Evolutionary conservation across 768 basidiomycete genomes (phyloP).

Genomic region (Ephemerocybe angulata): DNA sequence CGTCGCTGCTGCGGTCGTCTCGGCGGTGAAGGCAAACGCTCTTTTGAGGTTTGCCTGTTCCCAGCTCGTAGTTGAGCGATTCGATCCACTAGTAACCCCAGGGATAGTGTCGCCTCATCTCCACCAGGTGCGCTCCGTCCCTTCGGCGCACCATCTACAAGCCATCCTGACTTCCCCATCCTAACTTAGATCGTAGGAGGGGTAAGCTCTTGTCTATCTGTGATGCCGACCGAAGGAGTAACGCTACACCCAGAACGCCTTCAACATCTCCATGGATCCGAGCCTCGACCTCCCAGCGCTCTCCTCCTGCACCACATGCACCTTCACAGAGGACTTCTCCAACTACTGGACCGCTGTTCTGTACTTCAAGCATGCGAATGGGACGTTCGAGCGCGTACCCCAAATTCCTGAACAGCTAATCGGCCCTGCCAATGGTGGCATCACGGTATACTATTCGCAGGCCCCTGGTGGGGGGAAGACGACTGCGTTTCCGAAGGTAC

Average conservation of each 20-base stretch:
- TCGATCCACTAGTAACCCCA: not conserved
- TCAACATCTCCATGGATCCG: constrained; percentile 18
- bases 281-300: constrained; percentile 14
- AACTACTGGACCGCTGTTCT: constrained; percentile 22
- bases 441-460: constrained; percentile 22
- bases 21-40: constrained; percentile 6
- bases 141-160: not conserved
- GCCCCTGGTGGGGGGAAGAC: constrained; percentile 9
- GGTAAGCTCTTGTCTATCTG: constrained; percentile 4
- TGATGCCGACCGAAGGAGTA: no score
- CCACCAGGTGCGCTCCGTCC: constrained; percentile 10
- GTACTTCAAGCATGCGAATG: constrained; percentile 20
- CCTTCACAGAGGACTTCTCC: constrained; percentile 18
- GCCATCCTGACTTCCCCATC: not conserved
- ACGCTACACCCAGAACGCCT: no score
- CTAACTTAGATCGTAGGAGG: constrained; percentile 11
- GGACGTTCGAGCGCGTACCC: constrained; percentile 17
- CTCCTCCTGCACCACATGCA: constrained; percentile 18
- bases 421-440: constrained; percentile 20
- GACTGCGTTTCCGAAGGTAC: constrained; percentile 19
- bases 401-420: constrained; percentile 19
- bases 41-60: constrained; percentile 18
- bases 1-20: not conserved
- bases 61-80: constrained; percentile 16
- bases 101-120: constrained; percentile 14